Percentiles rank a stretch among this genome's conserved stretches.
phyloP scores from a whole-genome alignment of 2,329 filamentous ascomycete genomes.

The Bertia moriformis region DNA sequence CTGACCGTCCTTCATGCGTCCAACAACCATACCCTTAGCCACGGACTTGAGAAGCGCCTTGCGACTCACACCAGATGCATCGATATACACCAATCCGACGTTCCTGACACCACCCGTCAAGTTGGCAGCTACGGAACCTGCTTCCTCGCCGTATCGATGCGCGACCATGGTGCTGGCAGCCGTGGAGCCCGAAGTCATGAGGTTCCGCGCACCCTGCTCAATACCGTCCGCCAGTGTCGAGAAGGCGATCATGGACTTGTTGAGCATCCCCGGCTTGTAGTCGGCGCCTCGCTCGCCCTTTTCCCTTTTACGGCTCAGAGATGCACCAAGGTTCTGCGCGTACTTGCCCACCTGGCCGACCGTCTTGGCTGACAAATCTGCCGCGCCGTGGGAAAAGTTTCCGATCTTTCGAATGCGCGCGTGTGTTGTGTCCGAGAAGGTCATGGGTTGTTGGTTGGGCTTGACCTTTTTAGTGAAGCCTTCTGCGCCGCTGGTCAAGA shows the following conservation, averaged over 20 bases:
- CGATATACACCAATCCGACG: constrained; percentile 57
- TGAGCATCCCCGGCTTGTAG: constrained; percentile 41
- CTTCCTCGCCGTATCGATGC: constrained; percentile 49
- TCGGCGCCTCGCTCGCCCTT: constrained; percentile 20
- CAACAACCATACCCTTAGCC: constrained; percentile 52
- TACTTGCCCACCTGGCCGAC: constrained; percentile 43
- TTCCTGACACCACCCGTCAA: constrained; percentile 54
- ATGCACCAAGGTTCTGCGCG: constrained; percentile 49
- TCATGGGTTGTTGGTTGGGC: constrained; percentile 45
- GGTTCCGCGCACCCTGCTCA: constrained; percentile 41
- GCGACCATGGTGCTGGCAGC: constrained; percentile 48
- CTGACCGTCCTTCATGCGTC: constrained; percentile 29
- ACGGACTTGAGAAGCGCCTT: constrained; percentile 53
- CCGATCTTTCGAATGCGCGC: constrained; percentile 49
- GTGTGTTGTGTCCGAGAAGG: constrained; percentile 48
- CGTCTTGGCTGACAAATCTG: constrained; percentile 44
- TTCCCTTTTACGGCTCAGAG: constrained; percentile 31
- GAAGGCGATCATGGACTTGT: constrained; percentile 57
- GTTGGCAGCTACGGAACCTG: constrained; percentile 37
- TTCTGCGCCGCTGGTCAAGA: constrained; percentile 42
- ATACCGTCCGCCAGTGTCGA: constrained; percentile 53
- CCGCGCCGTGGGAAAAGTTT: constrained; percentile 40
- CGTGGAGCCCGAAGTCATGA: constrained; percentile 37
- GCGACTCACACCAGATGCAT: constrained; percentile 51
- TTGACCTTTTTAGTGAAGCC: constrained; percentile 46